These are phyloP conservation scores for Arxiozyma bovina DNA, from an alignment of 1,139 yeast genomes.

Conservation along the genomic window DNA sequence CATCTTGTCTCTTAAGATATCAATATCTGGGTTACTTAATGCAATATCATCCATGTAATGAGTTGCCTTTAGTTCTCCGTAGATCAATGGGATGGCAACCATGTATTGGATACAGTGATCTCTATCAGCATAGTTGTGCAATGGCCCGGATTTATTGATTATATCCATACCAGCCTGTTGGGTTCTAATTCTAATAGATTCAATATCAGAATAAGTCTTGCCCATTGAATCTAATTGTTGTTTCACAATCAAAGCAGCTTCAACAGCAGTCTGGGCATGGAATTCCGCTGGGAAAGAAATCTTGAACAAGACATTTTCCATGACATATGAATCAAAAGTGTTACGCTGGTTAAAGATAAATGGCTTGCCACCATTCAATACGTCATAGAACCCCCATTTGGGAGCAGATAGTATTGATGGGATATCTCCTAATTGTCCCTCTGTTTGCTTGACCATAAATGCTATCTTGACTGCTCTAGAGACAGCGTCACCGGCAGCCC, in stretches of 20 bases:
- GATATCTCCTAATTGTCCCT: constrained; percentile 38
- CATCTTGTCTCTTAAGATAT: constrained; percentile 46
- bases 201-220: constrained; percentile 41
- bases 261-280: constrained; percentile 60
- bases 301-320: constrained; percentile 53
- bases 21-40: constrained; percentile 41
- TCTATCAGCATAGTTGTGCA: constrained; percentile 53
- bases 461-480: constrained; percentile 52
- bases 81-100: constrained; percentile 48
- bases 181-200: constrained; percentile 42
- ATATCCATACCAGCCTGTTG: constrained; percentile 54
- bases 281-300: constrained; percentile 59
- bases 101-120: constrained; percentile 57
- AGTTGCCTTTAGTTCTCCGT: constrained; percentile 48
- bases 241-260: constrained; percentile 44
- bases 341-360: constrained; percentile 43
- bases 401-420: constrained; percentile 49
- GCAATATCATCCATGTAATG: constrained; percentile 48
- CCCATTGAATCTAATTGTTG: constrained; percentile 34
- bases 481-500: constrained; percentile 62
- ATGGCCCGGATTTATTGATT: constrained; percentile 50
- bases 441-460: constrained; percentile 42
- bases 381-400: constrained; percentile 57
- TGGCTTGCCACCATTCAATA: constrained; percentile 43
- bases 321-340: constrained; percentile 47